phyloP scores from a whole-genome alignment of 352 stramenopile species.

The Phytophthora fragariaefolia region DNA sequence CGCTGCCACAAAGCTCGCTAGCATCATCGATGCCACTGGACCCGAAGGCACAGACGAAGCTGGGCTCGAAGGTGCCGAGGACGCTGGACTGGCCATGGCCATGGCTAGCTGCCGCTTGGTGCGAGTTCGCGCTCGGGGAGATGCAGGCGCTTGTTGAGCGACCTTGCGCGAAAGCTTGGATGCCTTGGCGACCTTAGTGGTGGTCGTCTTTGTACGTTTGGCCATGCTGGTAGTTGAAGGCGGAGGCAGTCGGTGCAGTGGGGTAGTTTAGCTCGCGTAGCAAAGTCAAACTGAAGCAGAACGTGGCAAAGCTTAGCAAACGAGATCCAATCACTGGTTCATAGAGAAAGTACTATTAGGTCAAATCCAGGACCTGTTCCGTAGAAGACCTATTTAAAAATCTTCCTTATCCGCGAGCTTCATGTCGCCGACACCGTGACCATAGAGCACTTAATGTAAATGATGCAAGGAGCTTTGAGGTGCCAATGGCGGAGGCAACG shows the following conservation, averaged over 20 bases:
- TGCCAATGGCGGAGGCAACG: too few species aligned
- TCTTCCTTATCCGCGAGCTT: too few species aligned
- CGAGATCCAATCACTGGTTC: constrained; percentile 1
- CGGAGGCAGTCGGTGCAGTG: not conserved
- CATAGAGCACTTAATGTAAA: too few species aligned
- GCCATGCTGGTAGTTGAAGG: not conserved
- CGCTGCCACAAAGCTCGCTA: not conserved
- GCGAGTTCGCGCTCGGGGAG: not conserved
- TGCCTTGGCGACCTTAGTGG: not conserved
- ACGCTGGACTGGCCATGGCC: not conserved
- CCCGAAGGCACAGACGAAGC: not conserved
- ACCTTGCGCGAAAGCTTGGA: not conserved
- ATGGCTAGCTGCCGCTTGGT: constrained; percentile 1
- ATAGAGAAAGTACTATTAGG: not conserved
- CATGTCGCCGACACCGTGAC: too few species aligned
- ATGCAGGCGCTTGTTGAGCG: not conserved
- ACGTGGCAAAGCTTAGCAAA: not conserved
- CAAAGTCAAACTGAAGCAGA: not conserved
- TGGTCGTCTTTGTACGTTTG: not conserved
- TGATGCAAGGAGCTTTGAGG: too few species aligned
- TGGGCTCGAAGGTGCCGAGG: not conserved
- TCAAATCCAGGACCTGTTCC: not conserved
- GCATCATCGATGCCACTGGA: not conserved
- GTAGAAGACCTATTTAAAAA: not conserved
- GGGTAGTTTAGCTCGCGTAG: not conserved